A percentile compares a stretch with the other conserved stretches of the same genome.
phyloP scores from a whole-genome alignment of 768 basidiomycete genomes.

The Hortiboletus campestris region DNA sequence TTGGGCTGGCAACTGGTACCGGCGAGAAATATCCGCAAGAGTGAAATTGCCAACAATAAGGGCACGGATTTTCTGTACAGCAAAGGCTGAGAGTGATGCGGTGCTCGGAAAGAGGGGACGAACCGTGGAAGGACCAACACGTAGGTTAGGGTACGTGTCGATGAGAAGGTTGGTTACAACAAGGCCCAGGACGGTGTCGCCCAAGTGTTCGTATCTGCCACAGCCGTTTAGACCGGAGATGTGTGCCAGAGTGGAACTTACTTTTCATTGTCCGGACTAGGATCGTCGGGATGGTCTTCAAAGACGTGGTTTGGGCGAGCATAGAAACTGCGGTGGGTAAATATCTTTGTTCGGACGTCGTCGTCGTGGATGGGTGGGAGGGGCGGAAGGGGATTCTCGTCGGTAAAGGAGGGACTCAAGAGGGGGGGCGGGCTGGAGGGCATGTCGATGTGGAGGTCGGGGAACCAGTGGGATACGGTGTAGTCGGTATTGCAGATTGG shows the following conservation, averaged over 20 bases:
- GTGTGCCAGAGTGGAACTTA: conserved; percentile 29
- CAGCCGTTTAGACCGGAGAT: not conserved
- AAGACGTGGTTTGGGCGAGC: conserved; percentile 73
- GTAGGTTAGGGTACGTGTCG: conserved; percentile 63
- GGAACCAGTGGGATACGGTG: conserved; percentile 1
- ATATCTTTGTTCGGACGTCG: conserved; percentile 53
- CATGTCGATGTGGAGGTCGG: not conserved
- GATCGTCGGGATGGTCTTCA: conserved; percentile 70
- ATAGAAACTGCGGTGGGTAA: conserved; percentile 72
- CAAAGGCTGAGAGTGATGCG: not conserved
- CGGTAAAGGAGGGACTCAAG: conserved; percentile 32
- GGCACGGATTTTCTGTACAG: conserved; percentile 69
- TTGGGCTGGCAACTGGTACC: conserved; percentile 60
- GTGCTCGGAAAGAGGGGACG: not conserved
- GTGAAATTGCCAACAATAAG: conserved; percentile 73
- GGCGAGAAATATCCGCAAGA: conserved; percentile 66
- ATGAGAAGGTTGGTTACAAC: conserved; percentile 63
- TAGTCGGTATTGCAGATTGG: not conserved
- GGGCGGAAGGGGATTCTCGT: conserved; percentile 42
- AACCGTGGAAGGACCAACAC: conserved; percentile 74
- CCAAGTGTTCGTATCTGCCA: conserved; percentile 69
- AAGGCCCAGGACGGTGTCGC: conserved; percentile 70
- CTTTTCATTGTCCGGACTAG: conserved; percentile 83
- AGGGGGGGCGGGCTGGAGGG: not conserved
- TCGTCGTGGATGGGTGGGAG: conserved; percentile 55